Percentiles rank a stretch among this genome's conserved stretches.
Conservation (phyloP, 202 grass and related monocot genomes). For the Cymbopogon flexuosus region DNA sequence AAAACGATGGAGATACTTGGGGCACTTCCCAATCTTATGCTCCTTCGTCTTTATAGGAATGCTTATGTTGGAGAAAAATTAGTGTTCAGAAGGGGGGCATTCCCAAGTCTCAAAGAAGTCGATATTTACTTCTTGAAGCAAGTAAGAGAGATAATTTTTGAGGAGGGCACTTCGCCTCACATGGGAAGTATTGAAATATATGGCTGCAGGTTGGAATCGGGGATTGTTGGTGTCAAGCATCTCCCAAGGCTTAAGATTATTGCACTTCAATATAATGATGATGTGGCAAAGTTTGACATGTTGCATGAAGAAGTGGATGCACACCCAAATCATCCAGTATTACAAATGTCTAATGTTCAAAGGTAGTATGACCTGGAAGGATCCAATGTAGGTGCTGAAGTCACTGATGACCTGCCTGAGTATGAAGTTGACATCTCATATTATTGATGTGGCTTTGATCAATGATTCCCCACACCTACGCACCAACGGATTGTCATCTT, state of each 20-base stretch:
- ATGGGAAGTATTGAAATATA: conserved; percentile 1
- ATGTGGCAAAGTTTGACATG: not conserved
- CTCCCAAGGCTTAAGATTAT: conserved; percentile 24
- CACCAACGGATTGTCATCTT: too few species aligned
- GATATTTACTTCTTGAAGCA: conserved; percentile 11
- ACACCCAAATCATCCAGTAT: conserved; percentile 14
- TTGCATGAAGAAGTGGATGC: not conserved
- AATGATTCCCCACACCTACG: not conserved
- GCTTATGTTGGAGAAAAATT: not conserved
- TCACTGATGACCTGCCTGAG: not conserved
- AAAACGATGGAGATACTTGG: not conserved
- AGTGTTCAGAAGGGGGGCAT: conserved; percentile 13
- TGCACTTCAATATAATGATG: not conserved
- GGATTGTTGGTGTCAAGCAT: conserved; percentile 20
- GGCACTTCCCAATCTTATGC: conserved; percentile 1
- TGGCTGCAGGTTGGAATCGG: not conserved
- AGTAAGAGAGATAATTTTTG: not conserved
- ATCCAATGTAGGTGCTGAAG: not conserved
- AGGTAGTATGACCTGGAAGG: not conserved
- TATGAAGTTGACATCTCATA: not conserved
- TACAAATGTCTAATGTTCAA: not conserved
- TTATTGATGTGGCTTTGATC: not conserved
- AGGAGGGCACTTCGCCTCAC: not conserved
- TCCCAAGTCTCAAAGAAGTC: conserved; percentile 3
- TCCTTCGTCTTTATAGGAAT: not conserved